These are phyloP conservation scores for Pleomassaria siparia DNA, from an alignment of 2,329 filamentous ascomycete species.

Conservation along the genomic window DNA sequence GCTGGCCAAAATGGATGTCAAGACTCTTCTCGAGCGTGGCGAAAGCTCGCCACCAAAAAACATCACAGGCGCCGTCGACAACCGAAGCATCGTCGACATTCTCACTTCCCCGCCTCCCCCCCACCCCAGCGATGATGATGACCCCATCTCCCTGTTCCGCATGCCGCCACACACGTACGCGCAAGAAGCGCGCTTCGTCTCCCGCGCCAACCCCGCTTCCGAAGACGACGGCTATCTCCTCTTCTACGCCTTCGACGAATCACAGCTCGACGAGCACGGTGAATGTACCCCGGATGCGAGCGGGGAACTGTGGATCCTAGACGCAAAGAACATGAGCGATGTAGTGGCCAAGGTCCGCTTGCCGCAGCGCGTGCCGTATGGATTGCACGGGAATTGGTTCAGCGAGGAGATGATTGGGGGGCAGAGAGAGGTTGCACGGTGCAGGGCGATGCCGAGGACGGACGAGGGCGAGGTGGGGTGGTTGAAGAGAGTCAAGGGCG, in stretches of 20 bases:
- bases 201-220: constrained; percentile 33
- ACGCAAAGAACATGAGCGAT: constrained; percentile 63
- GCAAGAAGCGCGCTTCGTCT: constrained; percentile 68
- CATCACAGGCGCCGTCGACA: constrained; percentile 65
- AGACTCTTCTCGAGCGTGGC: constrained; percentile 56
- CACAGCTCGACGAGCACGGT: constrained; percentile 58
- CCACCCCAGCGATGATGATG: constrained; percentile 37
- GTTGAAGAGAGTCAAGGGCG: no score
- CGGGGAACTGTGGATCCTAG: constrained; percentile 69
- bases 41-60: constrained; percentile 47
- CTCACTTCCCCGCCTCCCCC: constrained; percentile 56
- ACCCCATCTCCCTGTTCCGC: constrained; percentile 63
- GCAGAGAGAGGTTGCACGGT: no score
- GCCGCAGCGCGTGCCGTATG: constrained; percentile 70
- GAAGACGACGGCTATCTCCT: constrained; percentile 71
- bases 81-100: constrained; percentile 52
- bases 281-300: constrained; percentile 44
- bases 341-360: constrained; percentile 61
- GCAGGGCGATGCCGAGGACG: no score
- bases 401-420: constrained; percentile 34
- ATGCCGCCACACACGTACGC: constrained; percentile 64
- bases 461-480: no score
- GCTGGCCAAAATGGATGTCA: constrained; percentile 63
- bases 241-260: constrained; percentile 70
- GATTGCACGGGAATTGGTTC: constrained; percentile 54